Conservation (phyloP, 2,329 filamentous ascomycete genomes). For the Neobulgaria alba region DNA sequence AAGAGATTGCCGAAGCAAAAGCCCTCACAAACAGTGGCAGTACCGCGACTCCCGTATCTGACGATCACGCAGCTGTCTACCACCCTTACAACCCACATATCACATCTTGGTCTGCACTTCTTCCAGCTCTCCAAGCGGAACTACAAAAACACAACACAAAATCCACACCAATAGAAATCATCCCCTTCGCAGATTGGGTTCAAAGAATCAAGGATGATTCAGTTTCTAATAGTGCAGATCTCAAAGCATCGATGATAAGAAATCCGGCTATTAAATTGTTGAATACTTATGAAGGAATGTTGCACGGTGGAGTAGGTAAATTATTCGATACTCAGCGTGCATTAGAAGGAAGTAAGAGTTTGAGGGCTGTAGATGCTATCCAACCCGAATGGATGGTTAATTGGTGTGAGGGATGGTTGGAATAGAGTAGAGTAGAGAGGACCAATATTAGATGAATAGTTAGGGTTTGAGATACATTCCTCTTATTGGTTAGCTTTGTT, state of each 20-base stretch:
- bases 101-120: not conserved
- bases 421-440: no score
- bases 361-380: not conserved
- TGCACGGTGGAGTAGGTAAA: not conserved
- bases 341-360: not conserved
- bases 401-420: constrained; percentile 1
- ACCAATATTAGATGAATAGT: no score
- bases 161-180: not conserved
- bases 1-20: not conserved
- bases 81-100: not conserved
- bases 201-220: not conserved
- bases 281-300: not conserved
- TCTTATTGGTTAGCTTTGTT: no score
- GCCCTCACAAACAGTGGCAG: not conserved
- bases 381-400: not conserved
- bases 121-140: not conserved
- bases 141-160: not conserved
- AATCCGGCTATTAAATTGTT: constrained; percentile 1
- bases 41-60: not conserved
- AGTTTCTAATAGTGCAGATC: not conserved
- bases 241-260: not conserved
- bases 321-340: not conserved
- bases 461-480: no score
- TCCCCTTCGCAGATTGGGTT: not conserved
- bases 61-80: not conserved